Percentiles rank a stretch among this genome's conserved stretches.
Conservation (phyloP, 257 asterid genomes). For the Ilex aquifolium region DNA sequence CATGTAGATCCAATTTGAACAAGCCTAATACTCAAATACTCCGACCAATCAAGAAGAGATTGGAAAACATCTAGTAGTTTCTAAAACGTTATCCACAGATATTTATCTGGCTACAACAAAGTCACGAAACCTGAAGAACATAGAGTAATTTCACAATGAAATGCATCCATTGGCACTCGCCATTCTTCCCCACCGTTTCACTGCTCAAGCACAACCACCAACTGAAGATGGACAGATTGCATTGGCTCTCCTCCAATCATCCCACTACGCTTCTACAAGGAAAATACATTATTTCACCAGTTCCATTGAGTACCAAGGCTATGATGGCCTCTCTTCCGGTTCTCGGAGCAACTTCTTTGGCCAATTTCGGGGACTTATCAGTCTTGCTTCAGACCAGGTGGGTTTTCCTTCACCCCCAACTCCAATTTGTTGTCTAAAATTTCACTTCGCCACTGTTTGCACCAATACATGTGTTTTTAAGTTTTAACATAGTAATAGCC, state of each 20-base stretch:
- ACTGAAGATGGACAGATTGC: not conserved
- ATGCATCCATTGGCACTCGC: constrained; percentile 19
- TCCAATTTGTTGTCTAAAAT: not conserved
- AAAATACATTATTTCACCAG: constrained; percentile 1
- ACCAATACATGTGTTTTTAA: no score
- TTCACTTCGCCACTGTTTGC: no score
- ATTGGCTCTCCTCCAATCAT: constrained; percentile 1
- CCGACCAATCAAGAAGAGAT: no score
- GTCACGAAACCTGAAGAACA: not conserved
- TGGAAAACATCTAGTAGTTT: no score
- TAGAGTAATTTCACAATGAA: constrained; percentile 10
- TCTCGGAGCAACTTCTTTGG: constrained; percentile 22
- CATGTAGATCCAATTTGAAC: no score
- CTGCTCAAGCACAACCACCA: constrained; percentile 4
- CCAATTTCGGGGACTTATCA: constrained; percentile 27
- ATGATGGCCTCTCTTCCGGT: constrained; percentile 13
- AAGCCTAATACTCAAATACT: no score
- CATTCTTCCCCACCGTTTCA: constrained; percentile 9
- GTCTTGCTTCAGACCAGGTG: constrained; percentile 47
- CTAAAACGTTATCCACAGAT: constrained; percentile 11
- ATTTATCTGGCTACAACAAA: not conserved
- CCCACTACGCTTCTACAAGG: not conserved
- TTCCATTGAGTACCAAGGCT: constrained; percentile 9
- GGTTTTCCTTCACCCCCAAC: not conserved
- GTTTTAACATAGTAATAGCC: no score